phyloP scores from a whole-genome alignment of 2,329 filamentous ascomycete species.

The Fusarium sp. region DNA sequence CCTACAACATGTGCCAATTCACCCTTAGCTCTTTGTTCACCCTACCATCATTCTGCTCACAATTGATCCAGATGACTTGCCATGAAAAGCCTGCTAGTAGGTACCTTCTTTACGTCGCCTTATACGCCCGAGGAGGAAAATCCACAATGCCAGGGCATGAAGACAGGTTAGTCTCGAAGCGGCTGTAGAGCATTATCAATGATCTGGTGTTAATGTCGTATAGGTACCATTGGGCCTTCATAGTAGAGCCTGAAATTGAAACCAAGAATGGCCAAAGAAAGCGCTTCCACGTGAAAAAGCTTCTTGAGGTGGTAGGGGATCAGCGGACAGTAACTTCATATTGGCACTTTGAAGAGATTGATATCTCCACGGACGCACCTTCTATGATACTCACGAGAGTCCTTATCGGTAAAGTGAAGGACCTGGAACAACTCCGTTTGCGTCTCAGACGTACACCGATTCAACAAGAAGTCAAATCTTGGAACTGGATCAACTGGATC shows the following conservation, averaged over 20 bases:
- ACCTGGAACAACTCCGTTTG: neutral
- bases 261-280: neutral
- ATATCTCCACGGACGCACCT: neutral
- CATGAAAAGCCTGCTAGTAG: neutral
- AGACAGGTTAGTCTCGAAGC: neutral
- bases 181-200: fast-evolving
- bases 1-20: neutral
- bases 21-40: neutral
- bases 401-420: neutral
- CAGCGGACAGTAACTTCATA: neutral
- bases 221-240: neutral
- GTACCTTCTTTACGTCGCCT: neutral
- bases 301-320: neutral
- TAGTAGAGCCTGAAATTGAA: neutral
- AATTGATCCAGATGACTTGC: neutral
- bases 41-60: neutral
- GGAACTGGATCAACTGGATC: neutral
- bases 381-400: neutral
- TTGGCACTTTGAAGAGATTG: neutral
- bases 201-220: neutral
- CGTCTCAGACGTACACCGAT: neutral
- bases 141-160: neutral
- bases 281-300: neutral
- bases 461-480: neutral
- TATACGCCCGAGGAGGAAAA: neutral